Conservation (phyloP, 257 asterid genomes). For the Mitragyna speciosa region DNA sequence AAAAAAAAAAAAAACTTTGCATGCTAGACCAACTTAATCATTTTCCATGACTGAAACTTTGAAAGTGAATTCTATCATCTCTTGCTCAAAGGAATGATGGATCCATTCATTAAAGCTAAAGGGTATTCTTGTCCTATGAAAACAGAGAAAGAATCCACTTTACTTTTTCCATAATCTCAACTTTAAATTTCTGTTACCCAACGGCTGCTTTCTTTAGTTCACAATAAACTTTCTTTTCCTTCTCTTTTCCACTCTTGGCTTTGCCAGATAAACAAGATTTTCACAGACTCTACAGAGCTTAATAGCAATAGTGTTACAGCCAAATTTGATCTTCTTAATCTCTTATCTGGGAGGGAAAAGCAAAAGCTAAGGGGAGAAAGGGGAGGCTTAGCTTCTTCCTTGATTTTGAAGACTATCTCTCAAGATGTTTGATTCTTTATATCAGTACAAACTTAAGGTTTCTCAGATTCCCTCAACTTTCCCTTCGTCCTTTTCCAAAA, state of each 20-base stretch:
- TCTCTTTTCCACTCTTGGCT: slow-evolving; percentile 9
- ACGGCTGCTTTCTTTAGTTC: slow-evolving; percentile 53
- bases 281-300: too few relatives aligned
- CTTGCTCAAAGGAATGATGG: slow-evolving; percentile 51
- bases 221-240: slow-evolving; percentile 23
- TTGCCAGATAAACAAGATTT: too few relatives aligned
- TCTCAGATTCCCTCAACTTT: slow-evolving; percentile 62
- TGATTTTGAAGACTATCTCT: slow-evolving; percentile 61
- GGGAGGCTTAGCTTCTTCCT: slow-evolving; percentile 66
- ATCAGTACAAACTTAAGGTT: slow-evolving; percentile 35
- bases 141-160: slow-evolving; percentile 55
- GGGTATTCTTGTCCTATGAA: slow-evolving; percentile 54
- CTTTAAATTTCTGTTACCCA: slow-evolving; percentile 76
- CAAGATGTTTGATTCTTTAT: slow-evolving; percentile 69
- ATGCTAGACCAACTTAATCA: slow-evolving; percentile 47
- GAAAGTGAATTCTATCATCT: slow-evolving; percentile 78
- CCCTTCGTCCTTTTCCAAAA: slow-evolving; percentile 34
- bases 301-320: slow-evolving; percentile 6
- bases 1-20: slow-evolving; percentile 24
- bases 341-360: slow-evolving; percentile 38
- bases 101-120: slow-evolving; percentile 60
- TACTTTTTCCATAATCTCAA: slow-evolving; percentile 44
- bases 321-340: slow-evolving; percentile 36
- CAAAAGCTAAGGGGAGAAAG: slow-evolving; percentile 41
- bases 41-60: slow-evolving; percentile 49